Evolutionary conservation across 2,329 filamentous ascomycete species (phyloP), one percentile per base, ranked within the genome.

Genomic region (Phyllosticta citriasiana): DNA sequence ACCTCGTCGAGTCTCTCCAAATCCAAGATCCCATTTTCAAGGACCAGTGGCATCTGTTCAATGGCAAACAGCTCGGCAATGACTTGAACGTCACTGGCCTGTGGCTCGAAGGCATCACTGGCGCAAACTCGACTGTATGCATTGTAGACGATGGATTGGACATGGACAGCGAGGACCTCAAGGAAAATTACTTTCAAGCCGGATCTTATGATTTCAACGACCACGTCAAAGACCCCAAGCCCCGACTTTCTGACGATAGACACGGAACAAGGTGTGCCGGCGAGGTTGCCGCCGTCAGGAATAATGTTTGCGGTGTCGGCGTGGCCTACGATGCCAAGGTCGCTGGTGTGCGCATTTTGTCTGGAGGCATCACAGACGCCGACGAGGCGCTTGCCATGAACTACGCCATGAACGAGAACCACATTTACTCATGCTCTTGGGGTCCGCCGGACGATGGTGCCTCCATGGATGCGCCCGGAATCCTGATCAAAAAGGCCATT

Each of bases 391-490:
- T 88, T 30, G 90, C 94, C 24, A 86, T 99, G 80, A 97, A 96
- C 74, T 97, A 93, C 77, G 88, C 88, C 64, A 94, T 85, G 69
- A 86, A 97, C 69, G 80, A 93, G 64, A 99, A 97, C 72, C 85
- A 97, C 63, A 97, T 99, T 63, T 99, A 97, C 76, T 99, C 94
- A 0, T 99, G 94, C 77, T 99, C 94, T 0, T 99, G 94, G 94
- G 94, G 94, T 0, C 94, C 94, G 8, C 90, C 91, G 0, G 94
- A 99, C 69, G 92, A 97, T 72, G 94, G 94, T 54, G 81, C 82
- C 63, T 91, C 91, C 25, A 99, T 99, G 94, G 93, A 97, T 67
- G 90, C 87, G 0, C 94, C 94, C 0, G 90, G 91, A 4, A 84
- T 96, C 59, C 79, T 99, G 22, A 97, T 99, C 69, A 85, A 87